Evolutionary conservation across 331 rosid genomes (phyloP).

Genomic region (Telfairia occidentalis): DNA sequence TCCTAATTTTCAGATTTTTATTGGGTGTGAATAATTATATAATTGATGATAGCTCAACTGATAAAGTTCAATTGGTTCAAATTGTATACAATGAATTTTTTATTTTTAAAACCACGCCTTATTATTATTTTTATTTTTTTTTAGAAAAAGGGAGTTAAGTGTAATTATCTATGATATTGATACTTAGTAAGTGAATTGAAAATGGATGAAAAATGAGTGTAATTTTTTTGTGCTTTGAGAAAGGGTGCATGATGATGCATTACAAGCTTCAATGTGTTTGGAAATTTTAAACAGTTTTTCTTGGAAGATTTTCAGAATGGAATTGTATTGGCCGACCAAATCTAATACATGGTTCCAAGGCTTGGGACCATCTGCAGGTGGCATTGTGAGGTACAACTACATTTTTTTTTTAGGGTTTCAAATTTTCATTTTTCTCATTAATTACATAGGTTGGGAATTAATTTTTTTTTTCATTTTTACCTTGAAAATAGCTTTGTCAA

Average conservation of each 20-base stretch:
- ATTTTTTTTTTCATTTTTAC: too few relatives aligned
- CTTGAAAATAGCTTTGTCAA: too few relatives aligned
- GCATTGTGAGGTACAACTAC: neutral
- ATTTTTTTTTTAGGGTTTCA: neutral
- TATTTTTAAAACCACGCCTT: too few relatives aligned
- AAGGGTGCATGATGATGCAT: conserved; percentile 11
- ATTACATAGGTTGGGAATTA: neutral
- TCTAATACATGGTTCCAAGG: neutral
- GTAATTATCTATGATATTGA: neutral
- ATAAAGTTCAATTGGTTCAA: neutral
- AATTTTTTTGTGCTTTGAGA: neutral
- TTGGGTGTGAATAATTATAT: neutral
- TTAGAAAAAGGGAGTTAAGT: too few relatives aligned
- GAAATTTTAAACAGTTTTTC: neutral
- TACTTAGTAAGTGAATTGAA: neutral
- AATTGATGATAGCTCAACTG: neutral
- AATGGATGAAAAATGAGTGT: neutral
- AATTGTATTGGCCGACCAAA: neutral
- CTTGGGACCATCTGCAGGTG: conserved; percentile 2
- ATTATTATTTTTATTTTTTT: too few relatives aligned
- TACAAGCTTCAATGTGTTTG: neutral
- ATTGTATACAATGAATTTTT: too few relatives aligned
- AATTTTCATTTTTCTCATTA: neutral
- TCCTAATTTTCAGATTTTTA: neutral
- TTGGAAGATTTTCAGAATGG: neutral